These are phyloP conservation scores for Ceraceosorus guamensis DNA, from an alignment of 1,284 basidiomycete species.

Conservation along the genomic window DNA sequence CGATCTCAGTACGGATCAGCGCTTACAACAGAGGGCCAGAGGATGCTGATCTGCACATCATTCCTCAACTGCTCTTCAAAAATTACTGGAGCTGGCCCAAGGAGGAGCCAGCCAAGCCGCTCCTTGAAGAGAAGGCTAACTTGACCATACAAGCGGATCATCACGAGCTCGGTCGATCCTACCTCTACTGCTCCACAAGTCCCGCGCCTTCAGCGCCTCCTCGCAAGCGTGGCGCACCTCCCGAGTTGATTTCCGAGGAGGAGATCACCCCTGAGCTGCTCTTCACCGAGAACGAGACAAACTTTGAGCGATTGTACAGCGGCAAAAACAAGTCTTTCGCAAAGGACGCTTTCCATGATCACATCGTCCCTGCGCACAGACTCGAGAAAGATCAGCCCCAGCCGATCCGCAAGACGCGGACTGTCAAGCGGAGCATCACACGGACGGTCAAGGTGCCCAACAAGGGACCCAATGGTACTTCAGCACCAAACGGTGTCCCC, in stretches of 20 bases:
- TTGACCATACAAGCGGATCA: constrained; percentile 57
- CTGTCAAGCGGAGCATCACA: constrained; percentile 25
- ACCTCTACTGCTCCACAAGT: constrained; percentile 82
- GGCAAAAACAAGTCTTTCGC: constrained; percentile 71
- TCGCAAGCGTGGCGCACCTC: constrained; percentile 53
- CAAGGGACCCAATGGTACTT: constrained; percentile 1
- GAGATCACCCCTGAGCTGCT: constrained; percentile 53
- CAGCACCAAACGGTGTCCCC: constrained; percentile 3
- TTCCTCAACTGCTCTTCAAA: constrained; percentile 92
- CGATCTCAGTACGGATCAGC: constrained; percentile 84
- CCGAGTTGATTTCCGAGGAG: constrained; percentile 39
- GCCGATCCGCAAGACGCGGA: constrained; percentile 28
- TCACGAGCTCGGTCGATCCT: constrained; percentile 56
- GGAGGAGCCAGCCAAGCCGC: constrained; percentile 69
- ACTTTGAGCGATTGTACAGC: constrained; percentile 81
- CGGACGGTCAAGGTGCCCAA: constrained; percentile 18
- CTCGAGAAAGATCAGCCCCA: constrained; percentile 40
- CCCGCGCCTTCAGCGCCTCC: constrained; percentile 76
- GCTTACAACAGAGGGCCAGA: constrained; percentile 95
- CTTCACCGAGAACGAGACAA: constrained; percentile 77
- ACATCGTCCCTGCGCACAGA: constrained; percentile 75
- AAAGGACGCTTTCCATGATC: constrained; percentile 98
- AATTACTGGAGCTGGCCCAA: constrained; percentile 96
- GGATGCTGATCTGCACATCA: constrained; percentile 83
- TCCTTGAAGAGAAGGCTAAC: constrained; percentile 57